These are phyloP conservation scores for Ascoidea asiatica DNA, from an alignment of 805 yeast species.

Conservation along the genomic window DNA sequence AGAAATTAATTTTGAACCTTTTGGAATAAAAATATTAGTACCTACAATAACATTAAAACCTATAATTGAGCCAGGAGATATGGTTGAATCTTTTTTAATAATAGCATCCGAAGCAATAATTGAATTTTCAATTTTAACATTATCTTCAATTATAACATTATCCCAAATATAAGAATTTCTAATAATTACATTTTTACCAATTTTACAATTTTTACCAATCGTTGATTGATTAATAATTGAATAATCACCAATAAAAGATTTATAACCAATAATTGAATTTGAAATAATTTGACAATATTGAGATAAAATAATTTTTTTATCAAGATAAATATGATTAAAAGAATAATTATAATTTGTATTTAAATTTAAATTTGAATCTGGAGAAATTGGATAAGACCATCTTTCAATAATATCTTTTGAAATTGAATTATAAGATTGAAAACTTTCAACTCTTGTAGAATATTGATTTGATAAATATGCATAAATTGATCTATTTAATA, in stretches of 20 bases:
- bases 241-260: constrained; percentile 65
- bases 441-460: constrained; percentile 91
- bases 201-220: constrained; percentile 74
- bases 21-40: constrained; percentile 31
- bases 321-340: constrained; percentile 80
- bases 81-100: constrained; percentile 34
- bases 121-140: constrained; percentile 41
- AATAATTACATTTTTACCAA: constrained; percentile 66
- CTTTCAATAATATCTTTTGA: constrained; percentile 82
- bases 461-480: constrained; percentile 66
- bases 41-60: constrained; percentile 67
- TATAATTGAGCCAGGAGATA: constrained; percentile 64
- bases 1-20: constrained; percentile 25
- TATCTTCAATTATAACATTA: constrained; percentile 58
- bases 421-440: constrained; percentile 86
- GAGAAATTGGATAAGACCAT: constrained; percentile 86
- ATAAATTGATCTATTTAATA: constrained; percentile 81
- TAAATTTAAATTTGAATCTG: constrained; percentile 66
- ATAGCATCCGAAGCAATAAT: constrained; percentile 57
- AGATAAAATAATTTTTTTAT: constrained; percentile 75
- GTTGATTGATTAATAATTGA: constrained; percentile 54
- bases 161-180: constrained; percentile 82
- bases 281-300: constrained; percentile 66
- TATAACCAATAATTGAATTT: constrained; percentile 71
- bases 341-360: constrained; percentile 70